These are phyloP conservation scores for Aplosporella prunicola DNA, from an alignment of 2,329 filamentous ascomycete species.

Conservation along the genomic window DNA sequence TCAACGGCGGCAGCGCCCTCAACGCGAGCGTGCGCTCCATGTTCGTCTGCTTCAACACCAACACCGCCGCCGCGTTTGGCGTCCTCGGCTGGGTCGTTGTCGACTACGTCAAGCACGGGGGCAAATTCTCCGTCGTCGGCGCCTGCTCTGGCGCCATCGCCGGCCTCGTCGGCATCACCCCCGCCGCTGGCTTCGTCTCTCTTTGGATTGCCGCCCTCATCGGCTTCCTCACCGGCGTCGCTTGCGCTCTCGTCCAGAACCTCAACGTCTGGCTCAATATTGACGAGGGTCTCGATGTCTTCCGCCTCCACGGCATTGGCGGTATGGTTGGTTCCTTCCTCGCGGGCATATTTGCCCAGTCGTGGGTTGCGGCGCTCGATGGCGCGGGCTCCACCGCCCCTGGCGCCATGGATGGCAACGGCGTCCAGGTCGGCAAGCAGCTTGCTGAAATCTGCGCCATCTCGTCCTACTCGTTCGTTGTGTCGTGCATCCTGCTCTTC, in stretches of 20 bases:
- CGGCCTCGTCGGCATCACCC: constrained; percentile 52
- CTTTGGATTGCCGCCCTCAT: constrained; percentile 47
- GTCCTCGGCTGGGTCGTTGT: constrained; percentile 47
- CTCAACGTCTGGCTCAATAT: constrained; percentile 46
- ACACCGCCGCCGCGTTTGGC: constrained; percentile 45
- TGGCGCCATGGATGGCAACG: constrained; percentile 46
- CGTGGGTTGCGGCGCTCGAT: constrained; percentile 41
- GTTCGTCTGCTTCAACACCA: constrained; percentile 49
- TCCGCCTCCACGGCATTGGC: constrained; percentile 50
- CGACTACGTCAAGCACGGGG: constrained; percentile 43
- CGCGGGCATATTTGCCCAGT: constrained; percentile 48
- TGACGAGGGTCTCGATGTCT: constrained; percentile 51
- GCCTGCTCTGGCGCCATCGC: constrained; percentile 50
- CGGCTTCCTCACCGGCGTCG: constrained; percentile 45
- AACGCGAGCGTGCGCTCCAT: constrained; percentile 45
- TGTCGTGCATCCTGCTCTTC: constrained; percentile 43
- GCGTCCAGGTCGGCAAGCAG: constrained; percentile 47
- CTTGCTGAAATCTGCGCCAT: constrained; percentile 48
- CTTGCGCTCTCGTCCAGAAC: constrained; percentile 42
- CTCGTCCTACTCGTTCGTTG: constrained; percentile 43
- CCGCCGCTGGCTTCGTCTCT: constrained; percentile 45
- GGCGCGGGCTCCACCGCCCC: constrained; percentile 38
- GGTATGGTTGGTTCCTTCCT: constrained; percentile 47
- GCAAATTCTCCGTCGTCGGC: constrained; percentile 47
- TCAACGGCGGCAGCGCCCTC: constrained; percentile 48